Conservation (phyloP, 768 basidiomycete species). For the Rhizopogon vesiculosus region DNA sequence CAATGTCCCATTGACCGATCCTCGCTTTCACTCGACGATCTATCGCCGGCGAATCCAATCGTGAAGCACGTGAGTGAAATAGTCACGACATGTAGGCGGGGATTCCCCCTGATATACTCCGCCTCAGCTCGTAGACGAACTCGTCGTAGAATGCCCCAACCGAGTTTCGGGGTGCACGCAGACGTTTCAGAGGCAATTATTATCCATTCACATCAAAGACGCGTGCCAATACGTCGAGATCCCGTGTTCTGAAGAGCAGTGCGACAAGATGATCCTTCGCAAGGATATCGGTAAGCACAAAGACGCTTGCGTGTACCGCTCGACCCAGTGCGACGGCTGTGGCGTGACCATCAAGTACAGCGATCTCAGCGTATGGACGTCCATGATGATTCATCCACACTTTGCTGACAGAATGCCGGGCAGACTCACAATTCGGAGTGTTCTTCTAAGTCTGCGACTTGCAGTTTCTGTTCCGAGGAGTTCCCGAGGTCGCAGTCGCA, state of each 20-base stretch:
- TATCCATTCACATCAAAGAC: slow-evolving; percentile 59
- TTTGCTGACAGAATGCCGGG: not conserved
- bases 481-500: slow-evolving; percentile 29
- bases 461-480: slow-evolving; percentile 36
- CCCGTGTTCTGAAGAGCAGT: slow-evolving; percentile 43
- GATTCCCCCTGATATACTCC: slow-evolving; percentile 5
- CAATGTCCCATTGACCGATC: slow-evolving; percentile 87
- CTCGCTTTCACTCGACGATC: slow-evolving; percentile 50
- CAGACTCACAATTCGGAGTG: slow-evolving; percentile 39
- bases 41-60: slow-evolving; percentile 67
- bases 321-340: slow-evolving; percentile 36
- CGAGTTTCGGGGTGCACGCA: slow-evolving; percentile 53
- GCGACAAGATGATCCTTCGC: slow-evolving; percentile 38
- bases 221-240: slow-evolving; percentile 55
- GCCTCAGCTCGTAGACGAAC: slow-evolving; percentile 75
- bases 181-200: slow-evolving; percentile 62
- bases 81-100: slow-evolving; percentile 2
- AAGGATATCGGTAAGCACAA: slow-evolving; percentile 43
- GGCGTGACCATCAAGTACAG: slow-evolving; percentile 26
- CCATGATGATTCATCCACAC: slow-evolving; percentile 1
- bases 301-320: slow-evolving; percentile 31
- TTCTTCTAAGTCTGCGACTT: slow-evolving; percentile 29
- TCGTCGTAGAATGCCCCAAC: slow-evolving; percentile 68
- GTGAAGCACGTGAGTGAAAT: slow-evolving; percentile 46
- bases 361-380: slow-evolving; percentile 33